These are phyloP conservation scores for Bassia scoparia DNA, from an alignment of 148 eudicot species.

Conservation along the genomic window DNA sequence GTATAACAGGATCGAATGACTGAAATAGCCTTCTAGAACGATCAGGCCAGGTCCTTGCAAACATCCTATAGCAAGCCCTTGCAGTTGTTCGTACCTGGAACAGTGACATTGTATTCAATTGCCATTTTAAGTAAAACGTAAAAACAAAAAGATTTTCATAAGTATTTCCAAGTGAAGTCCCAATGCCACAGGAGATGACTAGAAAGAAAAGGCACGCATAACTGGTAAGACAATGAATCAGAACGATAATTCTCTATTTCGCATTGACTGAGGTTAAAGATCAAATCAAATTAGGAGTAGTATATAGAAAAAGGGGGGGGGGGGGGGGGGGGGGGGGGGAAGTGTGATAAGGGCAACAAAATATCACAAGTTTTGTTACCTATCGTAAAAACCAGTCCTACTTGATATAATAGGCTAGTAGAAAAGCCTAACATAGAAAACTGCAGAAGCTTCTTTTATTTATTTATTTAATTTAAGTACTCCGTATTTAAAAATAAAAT, in stretches of 20 bases:
- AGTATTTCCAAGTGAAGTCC: background rate
- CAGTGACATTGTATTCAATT: background rate
- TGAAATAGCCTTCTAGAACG: conserved; percentile 80
- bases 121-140: background rate
- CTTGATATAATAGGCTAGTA: background rate
- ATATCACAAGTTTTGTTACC: background rate
- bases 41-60: conserved; percentile 98
- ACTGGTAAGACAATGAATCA: background rate
- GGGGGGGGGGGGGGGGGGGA: too few relatives aligned
- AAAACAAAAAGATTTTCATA: background rate
- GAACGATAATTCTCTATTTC: too few relatives aligned
- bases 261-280: background rate
- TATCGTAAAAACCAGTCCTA: background rate
- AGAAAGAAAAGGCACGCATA: background rate
- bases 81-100: conserved; percentile 92
- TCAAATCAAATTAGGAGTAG: background rate
- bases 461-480: too few relatives aligned
- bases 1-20: conserved; percentile 90
- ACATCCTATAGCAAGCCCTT: conserved; percentile 92
- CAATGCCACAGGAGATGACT: background rate
- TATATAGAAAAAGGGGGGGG: background rate
- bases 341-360: background rate
- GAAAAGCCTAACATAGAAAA: background rate
- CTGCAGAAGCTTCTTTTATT: background rate
- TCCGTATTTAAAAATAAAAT: too few relatives aligned